phyloP scores from a whole-genome alignment of 176 grass and related monocot genomes.

The Saccharum spontaneum region DNA sequence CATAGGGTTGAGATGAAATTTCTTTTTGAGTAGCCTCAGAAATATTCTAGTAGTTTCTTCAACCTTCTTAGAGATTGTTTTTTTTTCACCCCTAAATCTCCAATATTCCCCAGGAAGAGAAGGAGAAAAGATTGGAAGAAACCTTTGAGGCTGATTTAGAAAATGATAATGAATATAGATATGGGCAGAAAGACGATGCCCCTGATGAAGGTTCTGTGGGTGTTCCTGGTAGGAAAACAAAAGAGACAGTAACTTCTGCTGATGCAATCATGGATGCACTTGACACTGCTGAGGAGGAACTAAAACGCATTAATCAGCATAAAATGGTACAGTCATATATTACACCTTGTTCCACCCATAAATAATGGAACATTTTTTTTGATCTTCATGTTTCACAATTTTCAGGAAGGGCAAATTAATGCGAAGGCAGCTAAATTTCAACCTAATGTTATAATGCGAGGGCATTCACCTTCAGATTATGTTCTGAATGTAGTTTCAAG shows the following conservation, averaged over 20 bases:
- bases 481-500: conserved; percentile 74
- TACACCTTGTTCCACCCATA: background rate
- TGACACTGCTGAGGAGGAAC: conserved; percentile 80
- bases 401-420: conserved; percentile 70
- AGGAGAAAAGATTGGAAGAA: conserved; percentile 88
- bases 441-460: conserved; percentile 81
- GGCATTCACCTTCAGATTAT: conserved; percentile 82
- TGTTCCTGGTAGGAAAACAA: conserved; percentile 86
- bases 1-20: conserved; percentile 2
- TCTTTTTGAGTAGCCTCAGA: background rate
- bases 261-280: conserved; percentile 95
- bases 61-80: background rate
- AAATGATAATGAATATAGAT: conserved; percentile 62
- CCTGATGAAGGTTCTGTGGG: conserved; percentile 85
- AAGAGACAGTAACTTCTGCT: conserved; percentile 78
- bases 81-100: background rate
- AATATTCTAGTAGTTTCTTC: background rate
- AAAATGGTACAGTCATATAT: conserved; percentile 43
- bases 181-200: conserved; percentile 77
- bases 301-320: conserved; percentile 72
- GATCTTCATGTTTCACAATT: conserved; percentile 10
- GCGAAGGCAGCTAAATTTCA: conserved; percentile 56
- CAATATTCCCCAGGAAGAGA: conserved; percentile 66
- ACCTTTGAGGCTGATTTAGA: conserved; percentile 88
- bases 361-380: background rate